Evolutionary conservation across 2,329 filamentous ascomycete species (phyloP), one percentile per base, ranked within the genome.

Genomic region (Sporothrix globosa): DNA sequence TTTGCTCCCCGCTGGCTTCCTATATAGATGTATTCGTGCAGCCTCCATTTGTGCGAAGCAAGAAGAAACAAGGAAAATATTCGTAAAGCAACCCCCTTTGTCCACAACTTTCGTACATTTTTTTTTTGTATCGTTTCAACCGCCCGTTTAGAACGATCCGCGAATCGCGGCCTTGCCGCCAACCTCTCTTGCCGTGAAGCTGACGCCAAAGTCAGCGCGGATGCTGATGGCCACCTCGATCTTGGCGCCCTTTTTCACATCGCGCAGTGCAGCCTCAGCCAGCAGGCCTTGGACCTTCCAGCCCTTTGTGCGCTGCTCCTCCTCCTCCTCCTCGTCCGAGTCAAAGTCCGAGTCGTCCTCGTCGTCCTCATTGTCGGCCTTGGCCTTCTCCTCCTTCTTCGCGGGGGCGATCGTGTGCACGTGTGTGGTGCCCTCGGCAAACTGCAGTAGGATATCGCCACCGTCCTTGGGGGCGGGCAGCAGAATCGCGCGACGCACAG

Each of bases 211-310:
- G 79, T 98, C 93, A 34, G 88, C 90, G 69, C 86, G 87, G 74
- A 98, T 91, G 80, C 95, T 97, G 77, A 98, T 88, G 79, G 93
- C 96, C 69, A 98, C 90, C 85, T 99, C 96, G 74, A 99, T 89
- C 85, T 97, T 97, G 77, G 88, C 88, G 71, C 89, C 91, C 83
- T 95, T 93, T 88, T 95, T 95, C 75, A 96, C 88, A 72, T 86
- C 92, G 80, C 88, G 91, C 79, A 99, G 83, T 44, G 91, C 91
- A 13, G 92, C 91, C 84, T 99, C 96, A 72, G 93, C 94, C 72
- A 99, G 87, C 41, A 90, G 85, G 74, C 86, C 88, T 75, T 92
- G 92, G 63, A 93, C 87, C 86, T 97, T 97, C 93, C 93, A 97
- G 72, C 96, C 85, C 86, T 96, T 93, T 82, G 97, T 92, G 74